Percentiles rank a stretch among this genome's conserved stretches.
Conservation (phyloP, 2,329 filamentous ascomycete genomes). For the Leptoxyphium fumago region DNA sequence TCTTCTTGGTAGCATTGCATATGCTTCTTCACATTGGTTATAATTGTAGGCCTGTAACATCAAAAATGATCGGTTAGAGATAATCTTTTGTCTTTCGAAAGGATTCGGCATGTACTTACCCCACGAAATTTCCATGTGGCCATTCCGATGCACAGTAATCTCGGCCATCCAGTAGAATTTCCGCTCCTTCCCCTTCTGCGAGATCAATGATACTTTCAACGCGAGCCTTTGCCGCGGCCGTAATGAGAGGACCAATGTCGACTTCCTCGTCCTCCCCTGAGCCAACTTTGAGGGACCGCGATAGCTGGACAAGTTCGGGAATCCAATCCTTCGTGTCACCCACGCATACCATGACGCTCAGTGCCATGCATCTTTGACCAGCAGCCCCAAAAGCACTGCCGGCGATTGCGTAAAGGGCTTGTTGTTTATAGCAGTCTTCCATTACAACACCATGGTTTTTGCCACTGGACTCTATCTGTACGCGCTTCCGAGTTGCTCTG, state of each 20-base stretch:
- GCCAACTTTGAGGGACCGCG: slow-evolving; percentile 52
- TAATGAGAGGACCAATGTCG: slow-evolving; percentile 67
- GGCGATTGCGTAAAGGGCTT: slow-evolving; percentile 62
- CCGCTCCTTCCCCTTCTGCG: slow-evolving; percentile 61
- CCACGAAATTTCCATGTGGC: slow-evolving; percentile 63
- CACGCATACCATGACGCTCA: slow-evolving; percentile 66
- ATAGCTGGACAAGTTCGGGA: slow-evolving; percentile 55
- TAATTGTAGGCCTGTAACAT: slow-evolving; percentile 64
- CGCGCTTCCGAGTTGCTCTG: slow-evolving; percentile 66
- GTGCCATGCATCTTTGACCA: slow-evolving; percentile 67
- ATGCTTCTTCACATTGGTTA: slow-evolving; percentile 56
- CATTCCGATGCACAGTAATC: slow-evolving; percentile 58
- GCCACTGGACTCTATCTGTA: slow-evolving; percentile 66
- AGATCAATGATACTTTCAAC: slow-evolving; percentile 58
- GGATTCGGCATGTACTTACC: no score
- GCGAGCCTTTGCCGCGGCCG: slow-evolving; percentile 55
- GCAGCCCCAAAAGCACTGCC: slow-evolving; percentile 68
- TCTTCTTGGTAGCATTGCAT: slow-evolving; percentile 70
- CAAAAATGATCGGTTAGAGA: no score
- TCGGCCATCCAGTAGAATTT: slow-evolving; percentile 58
- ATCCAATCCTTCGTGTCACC: slow-evolving; percentile 62
- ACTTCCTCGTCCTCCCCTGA: slow-evolving; percentile 62
- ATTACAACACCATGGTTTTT: slow-evolving; percentile 75
- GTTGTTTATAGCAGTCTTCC: slow-evolving; percentile 71
- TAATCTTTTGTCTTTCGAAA: no score